Evolutionary conservation across 495 filamentous ascomycete species (phyloP), one percentile per base, ranked within the genome.

Genomic region (Astrocystis sublimbata): DNA sequence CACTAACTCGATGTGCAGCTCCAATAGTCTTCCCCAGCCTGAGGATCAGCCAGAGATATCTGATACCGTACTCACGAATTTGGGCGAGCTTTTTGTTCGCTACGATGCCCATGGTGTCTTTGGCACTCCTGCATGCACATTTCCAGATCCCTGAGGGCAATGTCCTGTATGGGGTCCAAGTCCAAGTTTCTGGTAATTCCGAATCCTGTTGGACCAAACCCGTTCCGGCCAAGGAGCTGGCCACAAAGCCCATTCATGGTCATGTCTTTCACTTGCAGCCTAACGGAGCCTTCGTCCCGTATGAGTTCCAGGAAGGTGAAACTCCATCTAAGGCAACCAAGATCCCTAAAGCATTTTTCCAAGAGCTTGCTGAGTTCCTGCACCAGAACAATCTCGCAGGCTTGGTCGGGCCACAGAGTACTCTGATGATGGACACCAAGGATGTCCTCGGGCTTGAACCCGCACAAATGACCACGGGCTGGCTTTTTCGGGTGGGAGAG

Each of bases 391-490:
- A 53, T 21, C 33, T 53, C n/a, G 6, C 50, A 33, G 50, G 33
- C 50, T 38, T 53, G 19, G 42, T 46, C 21, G 53, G 53, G 40
- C 53, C 53, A 45, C 53, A 57, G 53, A 36, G 38, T 2, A 43
- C 55, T 58, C 21, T 47, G n/a, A 58, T 43, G 30, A 43, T 58
- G 55, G 28, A 58, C 38, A 49, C 21, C 21, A 43, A 58, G 55
- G 55, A 58, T 46, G n/a, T 58, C 23, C 30, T 58, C 6, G 43
- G 43, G 12, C 12, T 49, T 56, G 21, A 23, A 15, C 52, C 33
- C 30, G 52, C 33, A 40, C 26, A 43, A 40, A 36, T 56, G 2
- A 56, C 52, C 30, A 56, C 52, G 33, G 52, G 30, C 7, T 56
- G 52, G 52, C 17, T 28, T 9, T 56, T 56, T 33, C 33, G 17